Conservation (phyloP, 2,329 filamentous ascomycete genomes). For the Colletotrichum nymphaeae region DNA sequence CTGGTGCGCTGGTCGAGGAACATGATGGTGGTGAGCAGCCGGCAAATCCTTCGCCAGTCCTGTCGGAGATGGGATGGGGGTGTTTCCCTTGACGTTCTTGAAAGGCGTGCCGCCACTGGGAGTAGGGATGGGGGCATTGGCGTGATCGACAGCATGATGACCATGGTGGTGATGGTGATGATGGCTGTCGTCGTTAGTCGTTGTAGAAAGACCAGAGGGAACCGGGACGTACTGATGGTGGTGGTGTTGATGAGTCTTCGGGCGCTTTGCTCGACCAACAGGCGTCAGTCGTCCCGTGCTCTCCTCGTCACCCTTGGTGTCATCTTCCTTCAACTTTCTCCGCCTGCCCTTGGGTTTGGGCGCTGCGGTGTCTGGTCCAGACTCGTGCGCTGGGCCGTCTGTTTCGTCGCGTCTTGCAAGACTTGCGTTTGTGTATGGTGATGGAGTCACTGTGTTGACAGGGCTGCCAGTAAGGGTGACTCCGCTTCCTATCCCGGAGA, state of each 20-base stretch:
- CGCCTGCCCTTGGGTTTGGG: conserved; percentile 66
- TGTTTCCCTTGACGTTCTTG: conserved; percentile 61
- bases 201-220: conserved; percentile 38
- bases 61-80: conserved; percentile 58
- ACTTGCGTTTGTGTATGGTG: conserved; percentile 59
- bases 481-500: conserved; percentile 84
- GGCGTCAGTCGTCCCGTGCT: conserved; percentile 72
- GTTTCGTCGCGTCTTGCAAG: conserved; percentile 65
- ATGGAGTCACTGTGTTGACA: conserved; percentile 53
- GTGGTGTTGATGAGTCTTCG: conserved; percentile 75
- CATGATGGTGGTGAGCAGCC: conserved; percentile 58
- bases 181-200: conserved; percentile 43
- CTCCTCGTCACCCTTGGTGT: conserved; percentile 74
- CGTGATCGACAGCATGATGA: conserved; percentile 60
- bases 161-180: conserved; percentile 70
- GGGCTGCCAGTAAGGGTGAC: conserved; percentile 65
- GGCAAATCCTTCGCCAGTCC: conserved; percentile 50
- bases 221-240: conserved; percentile 71
- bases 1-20: conserved; percentile 48
- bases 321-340: conserved; percentile 83
- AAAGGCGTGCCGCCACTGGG: conserved; percentile 55
- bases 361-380: conserved; percentile 50
- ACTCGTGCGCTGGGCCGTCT: conserved; percentile 57
- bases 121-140: conserved; percentile 53
- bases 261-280: conserved; percentile 69